Evolutionary conservation across 371 early-diverging fungal species (phyloP).

Genomic region (Syncephalastrum sp.): DNA sequence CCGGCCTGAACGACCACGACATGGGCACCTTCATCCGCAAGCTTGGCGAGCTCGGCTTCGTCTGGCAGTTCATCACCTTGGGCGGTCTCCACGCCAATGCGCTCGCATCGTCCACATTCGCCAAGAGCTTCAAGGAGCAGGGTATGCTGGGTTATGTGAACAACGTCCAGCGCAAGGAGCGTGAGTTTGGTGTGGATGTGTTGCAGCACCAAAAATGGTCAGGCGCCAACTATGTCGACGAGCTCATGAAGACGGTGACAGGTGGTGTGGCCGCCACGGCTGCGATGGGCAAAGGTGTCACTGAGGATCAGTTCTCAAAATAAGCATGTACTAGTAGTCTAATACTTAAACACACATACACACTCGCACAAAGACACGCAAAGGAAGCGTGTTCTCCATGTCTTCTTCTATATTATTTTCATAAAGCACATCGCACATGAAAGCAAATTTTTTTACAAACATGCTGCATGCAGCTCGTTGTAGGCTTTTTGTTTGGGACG

Average conservation of each 20-base stretch:
- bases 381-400: no score
- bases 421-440: no score
- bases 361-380: no score
- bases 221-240: conserved; percentile 95
- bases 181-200: conserved; percentile 89
- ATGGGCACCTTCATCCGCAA: conserved; percentile 81
- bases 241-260: conserved; percentile 87
- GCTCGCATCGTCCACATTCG: conserved; percentile 82
- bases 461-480: no score
- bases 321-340: no score
- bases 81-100: conserved; percentile 97
- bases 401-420: no score
- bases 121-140: conserved; percentile 82
- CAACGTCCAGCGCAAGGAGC: conserved; percentile 93
- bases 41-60: conserved; percentile 89
- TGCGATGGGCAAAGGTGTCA: conserved; percentile 96
- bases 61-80: conserved; percentile 99
- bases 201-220: conserved; percentile 98
- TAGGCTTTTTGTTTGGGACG: no score
- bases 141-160: conserved; percentile 97
- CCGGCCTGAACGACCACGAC: conserved; percentile 90
- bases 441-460: no score
- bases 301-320: conserved; percentile 70
- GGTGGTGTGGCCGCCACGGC: conserved; percentile 95
- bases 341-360: no score